phyloP scores from a whole-genome alignment of 2,329 filamentous ascomycete species.

The Cytospora leucostoma region DNA sequence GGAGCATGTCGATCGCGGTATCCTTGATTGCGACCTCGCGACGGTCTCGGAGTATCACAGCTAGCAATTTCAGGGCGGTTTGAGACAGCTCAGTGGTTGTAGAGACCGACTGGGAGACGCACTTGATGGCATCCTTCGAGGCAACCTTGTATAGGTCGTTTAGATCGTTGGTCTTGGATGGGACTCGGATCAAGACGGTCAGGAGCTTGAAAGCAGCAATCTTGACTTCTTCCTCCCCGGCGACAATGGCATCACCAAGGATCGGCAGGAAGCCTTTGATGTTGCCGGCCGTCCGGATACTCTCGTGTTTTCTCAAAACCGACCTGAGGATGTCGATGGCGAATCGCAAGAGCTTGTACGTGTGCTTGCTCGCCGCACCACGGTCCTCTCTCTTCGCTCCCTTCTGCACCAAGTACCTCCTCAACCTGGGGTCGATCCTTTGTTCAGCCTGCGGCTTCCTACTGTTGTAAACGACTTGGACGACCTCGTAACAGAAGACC shows the following conservation, averaged over 20 bases:
- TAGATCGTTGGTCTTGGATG: slow-evolving; percentile 70
- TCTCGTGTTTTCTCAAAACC: slow-evolving; percentile 82
- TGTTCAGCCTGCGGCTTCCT: slow-evolving; percentile 52
- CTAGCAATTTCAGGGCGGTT: slow-evolving; percentile 83
- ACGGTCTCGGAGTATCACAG: slow-evolving; percentile 80
- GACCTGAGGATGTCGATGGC: slow-evolving; percentile 83
- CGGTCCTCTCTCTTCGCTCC: slow-evolving; percentile 74
- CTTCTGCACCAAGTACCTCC: slow-evolving; percentile 78
- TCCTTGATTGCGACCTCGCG: slow-evolving; percentile 76
- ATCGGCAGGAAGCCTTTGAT: slow-evolving; percentile 85
- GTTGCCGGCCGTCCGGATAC: slow-evolving; percentile 76
- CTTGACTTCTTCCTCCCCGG: slow-evolving; percentile 89
- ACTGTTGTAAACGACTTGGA: slow-evolving; percentile 79
- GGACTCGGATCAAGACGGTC: slow-evolving; percentile 80
- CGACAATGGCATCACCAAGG: slow-evolving; percentile 81
- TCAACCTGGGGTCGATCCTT: slow-evolving; percentile 63
- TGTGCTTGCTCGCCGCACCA: slow-evolving; percentile 73
- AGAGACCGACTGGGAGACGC: slow-evolving; percentile 73
- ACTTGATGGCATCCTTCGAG: slow-evolving; percentile 79
- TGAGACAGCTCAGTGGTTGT: slow-evolving; percentile 85
- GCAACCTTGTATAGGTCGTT: slow-evolving; percentile 71
- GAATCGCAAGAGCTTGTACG: slow-evolving; percentile 86
- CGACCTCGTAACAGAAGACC: slow-evolving; percentile 93
- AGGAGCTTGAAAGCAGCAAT: slow-evolving; percentile 85
- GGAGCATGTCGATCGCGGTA: slow-evolving; percentile 76